Evolutionary conservation across 1,139 yeast species (phyloP).

Genomic region (Pichia sp.): DNA sequence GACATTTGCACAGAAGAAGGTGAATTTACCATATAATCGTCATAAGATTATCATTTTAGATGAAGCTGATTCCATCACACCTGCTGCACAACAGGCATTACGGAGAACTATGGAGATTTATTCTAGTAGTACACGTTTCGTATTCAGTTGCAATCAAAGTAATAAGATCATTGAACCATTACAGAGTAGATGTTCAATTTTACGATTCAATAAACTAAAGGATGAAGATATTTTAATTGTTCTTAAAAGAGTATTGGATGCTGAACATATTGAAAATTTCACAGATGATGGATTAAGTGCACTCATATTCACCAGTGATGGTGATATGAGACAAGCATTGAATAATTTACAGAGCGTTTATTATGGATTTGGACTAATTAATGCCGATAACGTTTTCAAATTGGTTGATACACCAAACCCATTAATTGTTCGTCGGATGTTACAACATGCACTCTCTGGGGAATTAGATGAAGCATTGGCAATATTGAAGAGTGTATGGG

Average conservation of each 20-base stretch:
- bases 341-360: conserved; percentile 91
- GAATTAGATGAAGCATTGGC: conserved; percentile 55
- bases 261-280: conserved; percentile 44
- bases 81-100: conserved; percentile 97
- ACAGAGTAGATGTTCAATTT: conserved; percentile 93
- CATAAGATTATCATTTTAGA: conserved; percentile 89
- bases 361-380: conserved; percentile 88
- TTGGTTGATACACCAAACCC: conserved; percentile 98
- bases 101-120: conserved; percentile 97
- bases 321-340: conserved; percentile 98
- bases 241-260: conserved; percentile 60
- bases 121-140: conserved; percentile 91
- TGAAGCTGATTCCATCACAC: conserved; percentile 98
- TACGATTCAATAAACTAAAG: conserved; percentile 71
- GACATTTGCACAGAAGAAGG: conserved; percentile 92
- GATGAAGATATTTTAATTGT: conserved; percentile 83
- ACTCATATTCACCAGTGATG: conserved; percentile 92
- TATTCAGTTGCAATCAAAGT: conserved; percentile 94
- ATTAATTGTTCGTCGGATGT: conserved; percentile 68
- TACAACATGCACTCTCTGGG: conserved; percentile 40
- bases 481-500: conserved; percentile 67
- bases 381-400: conserved; percentile 86
- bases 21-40: conserved; percentile 59
- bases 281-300: conserved; percentile 93
- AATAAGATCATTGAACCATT: conserved; percentile 93